Base-by-base conservation (phyloP, 2,329 filamentous ascomycete species). In the Beauveria bassiana region DNA sequence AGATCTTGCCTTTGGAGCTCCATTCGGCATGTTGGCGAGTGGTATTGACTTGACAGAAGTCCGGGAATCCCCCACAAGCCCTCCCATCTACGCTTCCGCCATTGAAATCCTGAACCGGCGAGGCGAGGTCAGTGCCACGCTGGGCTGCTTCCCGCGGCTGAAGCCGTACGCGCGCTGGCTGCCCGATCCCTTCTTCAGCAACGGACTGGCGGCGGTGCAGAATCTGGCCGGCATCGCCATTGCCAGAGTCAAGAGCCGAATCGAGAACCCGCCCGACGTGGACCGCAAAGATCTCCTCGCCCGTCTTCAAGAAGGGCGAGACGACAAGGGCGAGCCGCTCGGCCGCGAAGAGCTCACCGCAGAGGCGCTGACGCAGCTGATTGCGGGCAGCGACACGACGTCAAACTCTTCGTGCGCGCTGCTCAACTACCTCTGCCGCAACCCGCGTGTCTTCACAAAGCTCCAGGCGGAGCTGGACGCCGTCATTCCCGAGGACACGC, bases 51-150 rank as follows among this genome's bases (percentile, higher is more conserved):
- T 91, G 55, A 89, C 90, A 3, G 89, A 93, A 73, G 85, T 93
- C 55, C 82, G 86, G 51, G 75, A 77, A 63, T 81, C 81, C 0
- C 84, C 86, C 0, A 79, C 85, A 63, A 78, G 81, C 1, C 78
- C 83, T 2, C 83, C 88, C 4, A 84, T 84, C 31, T 91, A 88
- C 68, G 89, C 88, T 0, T 84, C 88, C 0, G 93, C 92, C 10
- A 90, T 96, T 64, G 87, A 96, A 74, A 93, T 96, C 4, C 79
- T 96, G 60, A 96, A 96, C 76, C 84, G 92, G 16, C 82, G 92
- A 54, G 93, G 92, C 61, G 92, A 96, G 70, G 91, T 96, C 34
- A 93, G 88, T 14, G 89, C 86, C 4, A 86, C 91, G 0, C 79
- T 97, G 3, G 92, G 92, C 1, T 89, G 85, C 68, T 78, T 87